A percentile compares a stretch with the other conserved stretches of the same genome.
These are phyloP conservation scores for Fusarium sp. DNA, from an alignment of 2,329 filamentous ascomycete genomes.

Conservation along the genomic window DNA sequence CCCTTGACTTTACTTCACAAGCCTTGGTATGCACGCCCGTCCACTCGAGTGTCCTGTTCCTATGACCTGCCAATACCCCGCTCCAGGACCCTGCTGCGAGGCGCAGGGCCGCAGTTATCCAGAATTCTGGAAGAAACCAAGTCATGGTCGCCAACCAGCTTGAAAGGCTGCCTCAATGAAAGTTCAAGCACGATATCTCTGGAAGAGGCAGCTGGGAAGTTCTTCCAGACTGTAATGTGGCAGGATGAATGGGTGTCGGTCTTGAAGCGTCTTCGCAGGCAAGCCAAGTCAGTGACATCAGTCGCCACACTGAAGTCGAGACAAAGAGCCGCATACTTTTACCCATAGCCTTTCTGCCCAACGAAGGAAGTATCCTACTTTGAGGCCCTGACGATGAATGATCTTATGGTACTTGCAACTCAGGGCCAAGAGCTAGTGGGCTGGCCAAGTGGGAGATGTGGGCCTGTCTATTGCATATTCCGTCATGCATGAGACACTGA, in stretches of 20 bases:
- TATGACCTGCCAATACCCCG: slow-evolving; percentile 27
- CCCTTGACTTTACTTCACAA: slow-evolving; percentile 15
- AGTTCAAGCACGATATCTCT: slow-evolving; percentile 29
- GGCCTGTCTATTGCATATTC: slow-evolving; percentile 61
- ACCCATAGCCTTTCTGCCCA: slow-evolving; percentile 5
- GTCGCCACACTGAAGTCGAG: not conserved
- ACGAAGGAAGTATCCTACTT: slow-evolving; percentile 23
- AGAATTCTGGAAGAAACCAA: slow-evolving; percentile 35
- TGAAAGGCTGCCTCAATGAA: slow-evolving; percentile 15
- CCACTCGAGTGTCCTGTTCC: slow-evolving; percentile 18
- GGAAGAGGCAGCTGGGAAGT: slow-evolving; percentile 16
- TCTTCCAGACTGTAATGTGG: not conserved
- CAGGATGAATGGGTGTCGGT: slow-evolving; percentile 16
- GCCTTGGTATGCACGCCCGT: slow-evolving; percentile 32
- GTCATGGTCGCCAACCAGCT: slow-evolving; percentile 37
- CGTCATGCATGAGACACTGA: slow-evolving; percentile 64
- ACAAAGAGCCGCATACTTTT: slow-evolving; percentile 1
- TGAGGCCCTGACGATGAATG: slow-evolving; percentile 29
- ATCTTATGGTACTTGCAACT: slow-evolving; percentile 15
- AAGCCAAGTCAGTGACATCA: slow-evolving; percentile 7
- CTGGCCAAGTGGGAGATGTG: slow-evolving; percentile 39
- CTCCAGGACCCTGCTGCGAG: slow-evolving; percentile 34
- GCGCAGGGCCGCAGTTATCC: slow-evolving; percentile 39
- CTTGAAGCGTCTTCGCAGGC: slow-evolving; percentile 18
- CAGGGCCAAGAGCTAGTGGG: slow-evolving; percentile 28